Evolutionary conservation across 2,329 filamentous ascomycete species (phyloP), one percentile per base, ranked within the genome.

Genomic region (Hawksworthiomyces lignivorus): DNA sequence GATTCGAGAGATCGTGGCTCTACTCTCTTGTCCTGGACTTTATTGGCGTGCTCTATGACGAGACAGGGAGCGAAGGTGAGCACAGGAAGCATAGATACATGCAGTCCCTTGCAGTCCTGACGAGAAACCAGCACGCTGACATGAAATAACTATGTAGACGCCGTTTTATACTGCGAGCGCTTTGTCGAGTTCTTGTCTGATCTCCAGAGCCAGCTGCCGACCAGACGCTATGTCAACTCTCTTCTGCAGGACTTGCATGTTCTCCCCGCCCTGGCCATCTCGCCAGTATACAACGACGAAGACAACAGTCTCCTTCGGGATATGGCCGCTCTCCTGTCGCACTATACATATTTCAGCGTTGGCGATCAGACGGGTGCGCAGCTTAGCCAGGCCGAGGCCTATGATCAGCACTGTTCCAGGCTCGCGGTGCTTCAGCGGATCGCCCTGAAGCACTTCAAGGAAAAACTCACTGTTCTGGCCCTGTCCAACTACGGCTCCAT

Each of bases 1-100:
- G 85, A 19, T 96, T 98, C 53, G 92, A 98, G 62, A 77, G 94
- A 42, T 85, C 86, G 33, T 98, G 92, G 94, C 72, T 98, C 10
- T 95, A 88, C 57, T 83, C 86, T 4, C 71, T 97, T 52, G 68
- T 92, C 1, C 63, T 96, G 24, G 84, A 94, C 55, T 96, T 97
- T 54, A 58, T 95, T 22, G 73, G 80, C 47, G 70, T 82, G 41
- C 64, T 96, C 9, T 86, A 94, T 57, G 67, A 70, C 19, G 64
- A 67, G 21, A 20, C 32, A 2, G 41, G 42, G 3, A 33, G 15
- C 20, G 17, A 39, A 10, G 44, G 44, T 43, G 18, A 17, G 44
- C 48, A 61, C n/a, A n/a, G n/a, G n/a, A n/a, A n/a, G n/a, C n/a
- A n/a, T n/a, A n/a, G n/a, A n/a, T n/a, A n/a, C n/a, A n/a, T n/a